Evolutionary conservation across 768 basidiomycete genomes (phyloP).

Genomic region (Lactarius pseudohatsudake): DNA sequence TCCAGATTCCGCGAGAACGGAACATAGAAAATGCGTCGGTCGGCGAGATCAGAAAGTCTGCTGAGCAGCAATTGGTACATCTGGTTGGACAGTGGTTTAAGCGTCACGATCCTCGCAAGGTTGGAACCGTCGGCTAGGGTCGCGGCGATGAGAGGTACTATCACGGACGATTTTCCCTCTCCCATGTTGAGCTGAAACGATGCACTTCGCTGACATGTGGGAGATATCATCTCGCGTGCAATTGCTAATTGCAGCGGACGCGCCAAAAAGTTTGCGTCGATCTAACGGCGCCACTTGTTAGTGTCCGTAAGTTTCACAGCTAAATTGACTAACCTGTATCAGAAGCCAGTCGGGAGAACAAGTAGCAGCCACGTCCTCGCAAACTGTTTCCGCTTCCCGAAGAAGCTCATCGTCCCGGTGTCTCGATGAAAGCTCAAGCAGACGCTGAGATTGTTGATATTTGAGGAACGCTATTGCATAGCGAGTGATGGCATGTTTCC

Average conservation of each 20-base stretch:
- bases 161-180: slow-evolving; percentile 55
- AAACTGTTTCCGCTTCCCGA: neutral
- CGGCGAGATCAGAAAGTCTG: slow-evolving; percentile 42
- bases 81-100: slow-evolving; percentile 46
- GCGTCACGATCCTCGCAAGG: slow-evolving; percentile 49
- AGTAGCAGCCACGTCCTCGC: neutral
- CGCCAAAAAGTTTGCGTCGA: slow-evolving; percentile 45
- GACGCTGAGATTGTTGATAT: slow-evolving; percentile 16
- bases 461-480: slow-evolving; percentile 11
- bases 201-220: slow-evolving; percentile 39
- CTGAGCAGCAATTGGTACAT: slow-evolving; percentile 49
- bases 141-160: slow-evolving; percentile 46
- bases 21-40: slow-evolving; percentile 48
- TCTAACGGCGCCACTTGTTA: slow-evolving; percentile 33
- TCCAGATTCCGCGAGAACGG: slow-evolving; percentile 49
- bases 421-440: slow-evolving; percentile 13
- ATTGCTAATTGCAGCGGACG: slow-evolving; percentile 45
- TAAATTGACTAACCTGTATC: slow-evolving; percentile 9
- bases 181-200: slow-evolving; percentile 59
- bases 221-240: slow-evolving; percentile 49
- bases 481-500: neutral
- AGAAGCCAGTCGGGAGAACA: slow-evolving; percentile 19
- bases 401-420: slow-evolving; percentile 7
- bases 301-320: neutral
- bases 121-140: slow-evolving; percentile 44